Percentiles rank a stretch among this genome's conserved stretches.
Conservation (phyloP, 1,139 yeast genomes). For the Sugiyamaella novakii region DNA sequence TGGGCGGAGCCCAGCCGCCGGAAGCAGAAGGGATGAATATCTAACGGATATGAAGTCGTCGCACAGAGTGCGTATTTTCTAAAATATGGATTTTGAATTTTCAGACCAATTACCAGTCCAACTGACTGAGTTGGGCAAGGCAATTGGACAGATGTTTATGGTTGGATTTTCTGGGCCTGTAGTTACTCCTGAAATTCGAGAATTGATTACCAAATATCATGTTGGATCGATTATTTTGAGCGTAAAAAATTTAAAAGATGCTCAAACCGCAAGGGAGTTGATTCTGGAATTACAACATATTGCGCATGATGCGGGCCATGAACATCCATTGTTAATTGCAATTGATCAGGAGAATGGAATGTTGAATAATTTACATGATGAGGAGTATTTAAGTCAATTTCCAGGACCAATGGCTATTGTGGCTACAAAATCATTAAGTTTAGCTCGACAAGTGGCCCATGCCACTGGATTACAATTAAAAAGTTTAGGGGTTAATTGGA, state of each 20-base stretch:
- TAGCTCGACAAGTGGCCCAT: conserved; percentile 57
- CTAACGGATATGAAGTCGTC: no score
- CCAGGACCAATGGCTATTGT: conserved; percentile 70
- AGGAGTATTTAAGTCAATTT: conserved; percentile 56
- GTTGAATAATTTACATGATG: conserved; percentile 59
- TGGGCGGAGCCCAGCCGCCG: conserved; percentile 3
- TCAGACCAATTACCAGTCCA: conserved; percentile 28
- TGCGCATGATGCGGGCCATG: conserved; percentile 56
- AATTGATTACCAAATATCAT: conserved; percentile 55
- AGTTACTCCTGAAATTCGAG: conserved; percentile 59
- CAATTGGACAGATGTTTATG: conserved; percentile 58
- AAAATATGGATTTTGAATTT: conserved; percentile 28
- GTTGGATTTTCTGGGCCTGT: conserved; percentile 65
- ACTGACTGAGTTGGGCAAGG: conserved; percentile 31
- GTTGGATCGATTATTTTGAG: conserved; percentile 62
- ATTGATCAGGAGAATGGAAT: conserved; percentile 54
- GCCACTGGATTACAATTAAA: conserved; percentile 59
- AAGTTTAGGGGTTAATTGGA: conserved; percentile 58
- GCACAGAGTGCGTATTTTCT: no score
- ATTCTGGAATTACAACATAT: conserved; percentile 58
- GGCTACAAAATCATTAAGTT: conserved; percentile 55
- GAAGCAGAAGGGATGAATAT: conserved; percentile 2
- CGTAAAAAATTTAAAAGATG: conserved; percentile 54
- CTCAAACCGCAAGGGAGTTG: conserved; percentile 53
- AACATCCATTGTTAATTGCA: conserved; percentile 52